Evolutionary conservation across 2,329 filamentous ascomycete species (phyloP).

Genomic region (Waltergamsia citrina): DNA sequence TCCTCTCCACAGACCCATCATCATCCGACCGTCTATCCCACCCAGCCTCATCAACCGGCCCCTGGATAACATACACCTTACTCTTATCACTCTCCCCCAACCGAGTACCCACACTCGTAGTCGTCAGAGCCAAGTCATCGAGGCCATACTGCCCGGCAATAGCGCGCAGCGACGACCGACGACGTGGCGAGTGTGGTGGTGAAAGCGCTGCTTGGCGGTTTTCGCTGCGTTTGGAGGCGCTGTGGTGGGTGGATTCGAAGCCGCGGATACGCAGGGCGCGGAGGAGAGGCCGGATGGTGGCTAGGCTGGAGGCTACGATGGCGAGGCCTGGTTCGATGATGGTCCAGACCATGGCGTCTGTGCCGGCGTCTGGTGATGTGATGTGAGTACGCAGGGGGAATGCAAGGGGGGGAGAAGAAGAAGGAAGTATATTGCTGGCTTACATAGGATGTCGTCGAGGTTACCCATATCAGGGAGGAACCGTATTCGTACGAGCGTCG

Average conservation of each 20-base stretch:
- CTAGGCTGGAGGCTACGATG: slow-evolving; percentile 42
- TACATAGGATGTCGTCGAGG: slow-evolving; percentile 38
- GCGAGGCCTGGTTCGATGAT: slow-evolving; percentile 47
- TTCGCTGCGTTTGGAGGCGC: neutral
- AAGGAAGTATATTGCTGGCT: too few species aligned
- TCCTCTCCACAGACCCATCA: neutral
- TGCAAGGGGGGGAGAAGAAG: neutral
- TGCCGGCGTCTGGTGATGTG: slow-evolving; percentile 29
- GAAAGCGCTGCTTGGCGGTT: neutral
- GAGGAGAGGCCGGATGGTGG: slow-evolving; percentile 44
- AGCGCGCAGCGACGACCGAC: neutral
- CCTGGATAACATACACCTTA: neutral
- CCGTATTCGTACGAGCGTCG: slow-evolving; percentile 41
- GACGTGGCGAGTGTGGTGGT: neutral
- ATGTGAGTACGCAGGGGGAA: neutral
- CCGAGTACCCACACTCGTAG: neutral
- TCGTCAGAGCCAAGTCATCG: neutral
- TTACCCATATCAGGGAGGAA: slow-evolving; percentile 35
- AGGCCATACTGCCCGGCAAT: neutral
- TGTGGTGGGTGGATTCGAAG: slow-evolving; percentile 29
- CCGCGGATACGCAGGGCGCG: slow-evolving; percentile 35
- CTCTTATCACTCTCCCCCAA: neutral
- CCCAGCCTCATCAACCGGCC: neutral
- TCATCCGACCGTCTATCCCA: neutral
- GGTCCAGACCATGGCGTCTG: slow-evolving; percentile 46